Conservation (phyloP, 805 yeast species). For the Maudiozyma serrabonitensis region DNA sequence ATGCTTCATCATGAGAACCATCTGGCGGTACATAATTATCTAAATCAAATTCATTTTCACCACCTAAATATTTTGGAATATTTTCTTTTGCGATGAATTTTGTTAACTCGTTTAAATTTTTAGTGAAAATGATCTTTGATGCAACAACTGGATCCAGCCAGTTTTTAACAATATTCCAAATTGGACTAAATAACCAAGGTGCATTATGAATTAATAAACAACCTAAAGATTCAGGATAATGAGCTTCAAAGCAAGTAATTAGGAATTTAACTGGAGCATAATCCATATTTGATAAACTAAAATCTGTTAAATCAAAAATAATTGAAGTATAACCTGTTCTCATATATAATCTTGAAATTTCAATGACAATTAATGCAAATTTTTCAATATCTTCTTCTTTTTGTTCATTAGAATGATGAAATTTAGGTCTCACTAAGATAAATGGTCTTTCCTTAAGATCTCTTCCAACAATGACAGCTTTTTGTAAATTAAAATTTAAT, state of each 20-base stretch:
- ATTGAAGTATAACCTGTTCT: constrained; percentile 75
- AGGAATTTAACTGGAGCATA: constrained; percentile 83
- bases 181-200: constrained; percentile 93
- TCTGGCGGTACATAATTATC: constrained; percentile 53
- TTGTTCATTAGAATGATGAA: constrained; percentile 63
- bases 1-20: constrained; percentile 43
- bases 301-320: constrained; percentile 77
- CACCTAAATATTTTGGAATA: constrained; percentile 70
- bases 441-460: constrained; percentile 72
- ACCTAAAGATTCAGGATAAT: constrained; percentile 91
- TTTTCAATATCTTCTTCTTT: constrained; percentile 61
- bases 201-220: constrained; percentile 81
- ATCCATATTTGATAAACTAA: constrained; percentile 88
- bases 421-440: constrained; percentile 68
- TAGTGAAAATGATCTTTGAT: constrained; percentile 77
- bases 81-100: constrained; percentile 48
- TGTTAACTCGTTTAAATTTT: constrained; percentile 53
- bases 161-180: constrained; percentile 84
- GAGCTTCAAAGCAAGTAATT: constrained; percentile 85
- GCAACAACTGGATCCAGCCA: constrained; percentile 98
- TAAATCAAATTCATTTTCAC: constrained; percentile 47
- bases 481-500: constrained; percentile 43
- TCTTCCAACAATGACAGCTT: constrained; percentile 64
- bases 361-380: constrained; percentile 69
- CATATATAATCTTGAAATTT: constrained; percentile 67